Evolutionary conservation across 2,329 filamentous ascomycete genomes (phyloP).

Genomic region (Curvularia lunata): DNA sequence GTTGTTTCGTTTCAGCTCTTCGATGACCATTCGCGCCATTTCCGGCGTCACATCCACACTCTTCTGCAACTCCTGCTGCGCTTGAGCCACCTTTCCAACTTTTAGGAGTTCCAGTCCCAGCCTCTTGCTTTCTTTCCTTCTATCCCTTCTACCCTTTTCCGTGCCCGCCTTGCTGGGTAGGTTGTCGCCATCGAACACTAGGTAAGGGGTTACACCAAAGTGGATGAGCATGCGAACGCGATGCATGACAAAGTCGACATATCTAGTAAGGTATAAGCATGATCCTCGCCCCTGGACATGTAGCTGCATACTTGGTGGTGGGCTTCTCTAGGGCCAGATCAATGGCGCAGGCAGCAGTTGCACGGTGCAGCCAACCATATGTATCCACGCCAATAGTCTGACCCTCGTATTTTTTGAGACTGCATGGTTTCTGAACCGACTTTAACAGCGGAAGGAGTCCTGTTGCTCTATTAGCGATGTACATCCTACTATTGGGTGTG

Average conservation of each 20-base stretch:
- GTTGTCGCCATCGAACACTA: slow-evolving; percentile 96
- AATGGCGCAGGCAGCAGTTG: slow-evolving; percentile 85
- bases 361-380: slow-evolving; percentile 97
- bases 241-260: slow-evolving; percentile 87
- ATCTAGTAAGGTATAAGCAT: slow-evolving; percentile 60
- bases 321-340: slow-evolving; percentile 89
- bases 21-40: slow-evolving; percentile 91
- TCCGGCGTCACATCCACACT: slow-evolving; percentile 93
- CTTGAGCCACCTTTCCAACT: slow-evolving; percentile 80
- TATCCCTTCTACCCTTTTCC: slow-evolving; percentile 76
- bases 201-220: slow-evolving; percentile 90
- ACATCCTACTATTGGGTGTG: slow-evolving; percentile 27
- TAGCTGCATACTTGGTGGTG: slow-evolving; percentile 73
- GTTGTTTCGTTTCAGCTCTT: slow-evolving; percentile 80
- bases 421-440: slow-evolving; percentile 89
- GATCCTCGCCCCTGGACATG: neutral
- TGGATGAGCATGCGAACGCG: slow-evolving; percentile 93
- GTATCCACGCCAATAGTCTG: slow-evolving; percentile 94
- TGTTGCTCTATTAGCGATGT: slow-evolving; percentile 48
- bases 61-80: slow-evolving; percentile 88
- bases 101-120: slow-evolving; percentile 79
- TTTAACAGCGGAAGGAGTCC: slow-evolving; percentile 91
- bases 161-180: slow-evolving; percentile 92
- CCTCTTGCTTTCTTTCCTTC: slow-evolving; percentile 77
- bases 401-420: slow-evolving; percentile 84